Percentiles rank a stretch among this genome's conserved stretches.
These are phyloP conservation scores for Hyparrhenia diplandra DNA, from an alignment of 176 grass and related monocot genomes.

Conservation along the genomic window DNA sequence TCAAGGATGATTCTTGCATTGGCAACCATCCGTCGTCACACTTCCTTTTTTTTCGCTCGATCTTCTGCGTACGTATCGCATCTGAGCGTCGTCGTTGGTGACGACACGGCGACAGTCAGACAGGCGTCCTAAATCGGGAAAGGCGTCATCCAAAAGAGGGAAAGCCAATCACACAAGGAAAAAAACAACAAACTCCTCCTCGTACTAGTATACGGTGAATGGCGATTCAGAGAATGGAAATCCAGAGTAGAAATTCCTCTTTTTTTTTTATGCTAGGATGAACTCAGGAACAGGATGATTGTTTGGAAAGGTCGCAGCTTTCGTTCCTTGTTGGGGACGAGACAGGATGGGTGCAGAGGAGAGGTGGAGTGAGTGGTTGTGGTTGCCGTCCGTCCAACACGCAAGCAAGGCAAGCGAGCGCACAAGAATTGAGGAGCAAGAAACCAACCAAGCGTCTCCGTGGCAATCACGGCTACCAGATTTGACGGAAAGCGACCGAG, in stretches of 20 bases:
- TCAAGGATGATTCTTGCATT: too few species aligned
- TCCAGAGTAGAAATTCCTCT: not conserved
- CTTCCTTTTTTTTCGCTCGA: too few species aligned
- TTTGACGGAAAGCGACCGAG: not conserved
- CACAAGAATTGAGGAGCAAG: not conserved
- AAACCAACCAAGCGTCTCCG: not conserved
- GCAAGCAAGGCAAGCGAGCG: not conserved
- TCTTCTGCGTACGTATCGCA: not conserved
- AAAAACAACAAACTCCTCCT: not conserved
- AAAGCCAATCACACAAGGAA: not conserved
- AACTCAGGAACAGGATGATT: not conserved
- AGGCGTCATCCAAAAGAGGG: not conserved
- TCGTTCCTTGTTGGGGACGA: not conserved
- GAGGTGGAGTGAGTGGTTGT: slow-evolving; percentile 2
- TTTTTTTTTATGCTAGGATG: not conserved
- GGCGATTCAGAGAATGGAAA: not conserved
- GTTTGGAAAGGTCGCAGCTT: not conserved
- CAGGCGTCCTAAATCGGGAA: slow-evolving; percentile 15
- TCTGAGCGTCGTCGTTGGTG: not conserved
- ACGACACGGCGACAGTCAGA: not conserved
- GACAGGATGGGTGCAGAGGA: not conserved
- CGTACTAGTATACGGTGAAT: not conserved
- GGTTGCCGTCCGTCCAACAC: slow-evolving; percentile 18
- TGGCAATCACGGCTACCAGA: not conserved
- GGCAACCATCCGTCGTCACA: too few species aligned